Conservation (phyloP, 2,329 filamentous ascomycete genomes). For the Sclerotinia nivalis region DNA sequence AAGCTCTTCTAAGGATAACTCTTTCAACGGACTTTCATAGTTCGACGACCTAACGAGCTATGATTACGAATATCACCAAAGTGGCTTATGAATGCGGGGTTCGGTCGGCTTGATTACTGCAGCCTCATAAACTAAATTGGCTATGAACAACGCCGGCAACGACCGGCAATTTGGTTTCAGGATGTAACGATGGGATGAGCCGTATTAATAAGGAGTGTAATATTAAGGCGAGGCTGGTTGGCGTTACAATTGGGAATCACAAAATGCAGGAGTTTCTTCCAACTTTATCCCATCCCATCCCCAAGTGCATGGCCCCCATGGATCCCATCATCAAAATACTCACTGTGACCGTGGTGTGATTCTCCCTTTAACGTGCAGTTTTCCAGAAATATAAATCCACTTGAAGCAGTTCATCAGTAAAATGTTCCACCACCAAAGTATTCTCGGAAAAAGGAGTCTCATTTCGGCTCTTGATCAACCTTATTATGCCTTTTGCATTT, state of each 20-base stretch:
- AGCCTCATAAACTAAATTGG: not conserved
- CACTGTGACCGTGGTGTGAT: not conserved
- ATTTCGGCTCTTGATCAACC: not conserved
- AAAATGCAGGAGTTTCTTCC: not conserved
- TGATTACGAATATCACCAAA: conserved; percentile 14
- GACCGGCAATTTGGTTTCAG: not conserved
- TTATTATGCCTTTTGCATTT: not conserved
- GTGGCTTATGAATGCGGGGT: not conserved
- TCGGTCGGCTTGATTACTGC: not conserved
- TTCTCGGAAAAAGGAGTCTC: not conserved
- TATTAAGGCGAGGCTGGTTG: not conserved
- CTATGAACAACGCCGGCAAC: not conserved
- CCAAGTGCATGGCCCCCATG: not conserved
- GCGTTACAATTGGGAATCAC: not conserved
- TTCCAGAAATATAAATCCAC: not conserved
- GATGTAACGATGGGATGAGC: conserved; percentile 1
- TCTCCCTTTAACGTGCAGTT: not conserved
- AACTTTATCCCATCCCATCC: not conserved
- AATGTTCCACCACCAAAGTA: not conserved
- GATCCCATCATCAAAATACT: not conserved
- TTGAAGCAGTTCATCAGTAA: not conserved
- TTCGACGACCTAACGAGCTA: not conserved
- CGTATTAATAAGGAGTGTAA: not conserved
- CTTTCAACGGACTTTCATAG: not conserved
- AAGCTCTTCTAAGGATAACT: not conserved